Evolutionary conservation across 2,329 filamentous ascomycete species (phyloP).

Genomic region (Emmonsiellopsis sp.): DNA sequence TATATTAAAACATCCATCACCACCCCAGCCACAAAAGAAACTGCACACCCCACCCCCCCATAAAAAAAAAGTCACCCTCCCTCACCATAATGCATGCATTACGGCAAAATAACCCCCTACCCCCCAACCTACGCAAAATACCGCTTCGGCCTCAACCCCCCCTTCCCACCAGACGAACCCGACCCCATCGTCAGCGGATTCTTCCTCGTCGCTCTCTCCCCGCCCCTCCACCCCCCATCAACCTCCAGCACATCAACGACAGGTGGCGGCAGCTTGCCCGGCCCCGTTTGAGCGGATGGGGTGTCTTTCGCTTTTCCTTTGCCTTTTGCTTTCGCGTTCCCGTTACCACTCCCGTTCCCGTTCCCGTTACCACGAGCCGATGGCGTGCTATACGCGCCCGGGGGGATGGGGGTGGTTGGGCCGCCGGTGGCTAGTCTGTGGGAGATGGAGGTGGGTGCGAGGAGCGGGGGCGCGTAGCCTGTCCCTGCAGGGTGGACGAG

Average conservation of each 20-base stretch:
- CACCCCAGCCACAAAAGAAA: too few relatives aligned
- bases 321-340: neutral
- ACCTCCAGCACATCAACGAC: constrained; percentile 12
- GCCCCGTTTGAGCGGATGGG: neutral
- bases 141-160: neutral
- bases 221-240: constrained; percentile 9
- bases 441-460: neutral
- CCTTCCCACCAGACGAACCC: neutral
- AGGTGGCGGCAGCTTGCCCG: neutral
- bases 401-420: neutral
- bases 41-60: too few relatives aligned
- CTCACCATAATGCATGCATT: too few relatives aligned
- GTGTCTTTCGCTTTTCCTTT: neutral
- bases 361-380: too few relatives aligned
- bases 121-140: too few relatives aligned
- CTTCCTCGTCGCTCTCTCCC: too few relatives aligned
- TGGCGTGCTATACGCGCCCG: too few relatives aligned
- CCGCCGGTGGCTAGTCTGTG: neutral
- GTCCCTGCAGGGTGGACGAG: neutral
- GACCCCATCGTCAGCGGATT: too few relatives aligned
- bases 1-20: too few relatives aligned
- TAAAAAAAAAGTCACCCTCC: too few relatives aligned
- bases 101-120: too few relatives aligned
- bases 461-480: neutral
- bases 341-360: neutral